Conservation (phyloP, 768 basidiomycete genomes). For the Coprinopsis cinerea region DNA sequence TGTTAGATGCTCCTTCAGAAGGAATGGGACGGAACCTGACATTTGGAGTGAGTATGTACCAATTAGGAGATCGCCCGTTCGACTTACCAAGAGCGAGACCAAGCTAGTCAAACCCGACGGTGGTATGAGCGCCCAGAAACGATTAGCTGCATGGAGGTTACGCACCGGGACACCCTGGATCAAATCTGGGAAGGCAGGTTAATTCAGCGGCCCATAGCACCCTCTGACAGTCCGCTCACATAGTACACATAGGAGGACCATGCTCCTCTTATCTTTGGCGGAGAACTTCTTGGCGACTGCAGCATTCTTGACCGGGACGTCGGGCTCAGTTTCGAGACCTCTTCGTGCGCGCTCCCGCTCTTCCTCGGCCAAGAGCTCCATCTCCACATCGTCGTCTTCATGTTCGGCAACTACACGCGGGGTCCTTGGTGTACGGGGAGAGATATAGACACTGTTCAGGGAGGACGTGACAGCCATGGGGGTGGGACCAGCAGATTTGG, state of each 20-base stretch:
- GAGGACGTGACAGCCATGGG: conserved; percentile 53
- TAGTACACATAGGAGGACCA: conserved; percentile 78
- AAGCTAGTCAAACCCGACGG: conserved; percentile 42
- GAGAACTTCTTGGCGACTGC: conserved; percentile 47
- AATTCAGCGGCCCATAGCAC: conserved; percentile 10
- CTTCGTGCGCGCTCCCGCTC: conserved; percentile 43
- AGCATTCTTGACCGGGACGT: conserved; percentile 19
- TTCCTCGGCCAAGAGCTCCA: conserved; percentile 54
- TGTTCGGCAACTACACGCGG: conserved; percentile 29
- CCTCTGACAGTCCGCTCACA: conserved; percentile 50
- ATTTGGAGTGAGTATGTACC: conserved; percentile 2
- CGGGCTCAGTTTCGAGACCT: conserved; percentile 34
- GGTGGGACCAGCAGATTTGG: conserved; percentile 25
- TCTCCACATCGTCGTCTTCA: conserved; percentile 52
- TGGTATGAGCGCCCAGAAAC: conserved; percentile 11
- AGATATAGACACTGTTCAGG: conserved; percentile 52
- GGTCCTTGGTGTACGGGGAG: conserved; percentile 45
- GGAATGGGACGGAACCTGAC: conserved; percentile 90
- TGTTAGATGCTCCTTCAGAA: conserved; percentile 90
- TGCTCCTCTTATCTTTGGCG: conserved; percentile 74
- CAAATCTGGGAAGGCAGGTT: conserved; percentile 40
- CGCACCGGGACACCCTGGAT: conserved; percentile 89
- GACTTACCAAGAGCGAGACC: conserved; percentile 81
- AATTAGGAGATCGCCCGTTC: not conserved
- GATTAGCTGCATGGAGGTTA: conserved; percentile 14